These are phyloP conservation scores for Aspergillus hortae DNA, from an alignment of 2,329 filamentous ascomycete genomes.

Conservation along the genomic window DNA sequence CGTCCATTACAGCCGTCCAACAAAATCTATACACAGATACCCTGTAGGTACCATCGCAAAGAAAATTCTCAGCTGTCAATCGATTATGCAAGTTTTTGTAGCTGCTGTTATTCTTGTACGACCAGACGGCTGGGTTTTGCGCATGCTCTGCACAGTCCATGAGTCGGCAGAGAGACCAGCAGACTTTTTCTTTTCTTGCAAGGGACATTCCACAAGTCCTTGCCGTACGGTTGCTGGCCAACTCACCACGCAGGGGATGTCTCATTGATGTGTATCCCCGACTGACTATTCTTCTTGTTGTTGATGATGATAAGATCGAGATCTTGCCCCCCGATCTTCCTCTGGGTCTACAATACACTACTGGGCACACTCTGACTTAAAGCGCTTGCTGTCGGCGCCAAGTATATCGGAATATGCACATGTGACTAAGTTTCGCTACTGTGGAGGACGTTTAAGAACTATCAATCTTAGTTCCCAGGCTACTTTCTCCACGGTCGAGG, in stretches of 20 bases:
- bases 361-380: background rate
- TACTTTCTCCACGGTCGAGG: background rate
- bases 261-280: background rate
- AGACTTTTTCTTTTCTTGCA: background rate
- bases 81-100: background rate
- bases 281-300: background rate
- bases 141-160: background rate
- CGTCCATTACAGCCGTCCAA: background rate
- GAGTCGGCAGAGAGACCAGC: background rate
- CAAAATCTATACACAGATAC: background rate
- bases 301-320: background rate
- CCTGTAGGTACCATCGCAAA: background rate
- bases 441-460: background rate
- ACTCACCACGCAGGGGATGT: background rate
- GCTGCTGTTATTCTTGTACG: background rate
- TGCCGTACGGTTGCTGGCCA: background rate
- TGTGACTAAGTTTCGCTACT: background rate
- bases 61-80: background rate
- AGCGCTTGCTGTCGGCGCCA: background rate
- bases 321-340: background rate
- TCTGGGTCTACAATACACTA: background rate
- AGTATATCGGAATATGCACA: background rate
- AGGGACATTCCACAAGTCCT: background rate
- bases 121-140: background rate
- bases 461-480: background rate